Conservation (phyloP, 345 rosid species). For the Conringia planisiliqua region DNA sequence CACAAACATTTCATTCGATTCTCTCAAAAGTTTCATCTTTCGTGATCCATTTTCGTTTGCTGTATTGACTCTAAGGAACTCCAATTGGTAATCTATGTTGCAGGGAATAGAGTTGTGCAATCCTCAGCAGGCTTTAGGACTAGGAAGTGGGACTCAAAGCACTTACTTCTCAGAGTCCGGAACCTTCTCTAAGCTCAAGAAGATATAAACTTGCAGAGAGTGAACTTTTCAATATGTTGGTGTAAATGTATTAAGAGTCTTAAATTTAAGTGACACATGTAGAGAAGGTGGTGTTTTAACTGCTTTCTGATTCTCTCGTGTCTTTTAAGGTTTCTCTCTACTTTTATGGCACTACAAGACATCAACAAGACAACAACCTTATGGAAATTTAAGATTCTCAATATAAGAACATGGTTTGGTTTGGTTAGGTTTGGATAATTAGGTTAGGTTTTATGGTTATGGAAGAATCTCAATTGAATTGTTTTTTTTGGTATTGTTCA, state of each 20-base stretch:
- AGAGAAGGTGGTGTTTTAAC: not conserved
- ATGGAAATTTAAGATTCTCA: not conserved
- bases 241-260: too few relatives aligned
- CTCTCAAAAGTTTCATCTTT: not conserved
- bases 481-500: not conserved
- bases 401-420: not conserved
- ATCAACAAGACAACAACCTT: not conserved
- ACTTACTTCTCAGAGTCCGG: conserved; percentile 94
- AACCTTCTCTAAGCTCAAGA: conserved; percentile 86
- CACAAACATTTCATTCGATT: conserved; percentile 9
- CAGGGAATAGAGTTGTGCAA: conserved; percentile 91
- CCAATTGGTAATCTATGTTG: not conserved
- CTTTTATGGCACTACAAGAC: not conserved
- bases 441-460: not conserved
- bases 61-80: not conserved
- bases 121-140: conserved; percentile 82
- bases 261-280: not conserved
- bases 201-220: conserved; percentile 37
- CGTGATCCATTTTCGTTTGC: not conserved
- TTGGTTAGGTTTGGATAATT: not conserved
- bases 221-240: not conserved
- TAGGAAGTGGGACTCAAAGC: conserved; percentile 88
- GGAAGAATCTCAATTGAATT: not conserved
- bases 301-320: not conserved
- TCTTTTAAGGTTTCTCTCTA: not conserved